Evolutionary conservation across 768 basidiomycete genomes (phyloP).

Genomic region (Pluteus cervinus): DNA sequence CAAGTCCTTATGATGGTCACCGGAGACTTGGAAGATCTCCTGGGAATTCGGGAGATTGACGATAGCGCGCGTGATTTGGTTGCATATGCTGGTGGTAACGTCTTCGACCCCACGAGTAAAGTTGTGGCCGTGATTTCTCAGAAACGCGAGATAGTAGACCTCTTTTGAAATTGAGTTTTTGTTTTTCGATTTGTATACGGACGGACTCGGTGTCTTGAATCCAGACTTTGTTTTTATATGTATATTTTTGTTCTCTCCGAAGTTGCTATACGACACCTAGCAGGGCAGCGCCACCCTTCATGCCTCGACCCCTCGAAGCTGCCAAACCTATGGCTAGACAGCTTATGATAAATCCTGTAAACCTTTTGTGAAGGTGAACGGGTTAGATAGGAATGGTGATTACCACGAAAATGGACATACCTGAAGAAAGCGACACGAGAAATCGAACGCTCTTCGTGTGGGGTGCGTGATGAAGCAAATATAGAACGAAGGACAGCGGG

Average conservation of each 20-base stretch:
- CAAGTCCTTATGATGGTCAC: conserved; percentile 40
- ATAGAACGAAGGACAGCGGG: conserved; percentile 78
- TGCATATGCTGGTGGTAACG: conserved; percentile 51
- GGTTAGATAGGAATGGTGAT: conserved; percentile 4
- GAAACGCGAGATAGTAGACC: conserved; percentile 42
- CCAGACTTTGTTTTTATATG: conserved; percentile 15
- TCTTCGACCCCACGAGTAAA: conserved; percentile 50
- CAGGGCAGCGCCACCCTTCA: conserved; percentile 59
- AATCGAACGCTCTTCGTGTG: conserved; percentile 76
- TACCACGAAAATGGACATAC: conserved; percentile 30
- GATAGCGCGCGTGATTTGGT: conserved; percentile 52
- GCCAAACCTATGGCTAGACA: conserved; percentile 74
- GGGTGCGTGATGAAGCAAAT: conserved; percentile 79
- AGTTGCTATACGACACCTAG: conserved; percentile 54
- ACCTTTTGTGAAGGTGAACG: conserved; percentile 39
- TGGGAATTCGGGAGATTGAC: conserved; percentile 32
- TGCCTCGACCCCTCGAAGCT: conserved; percentile 64
- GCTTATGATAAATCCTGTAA: conserved; percentile 77
- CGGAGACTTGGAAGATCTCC: conserved; percentile 34
- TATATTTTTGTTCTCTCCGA: conserved; percentile 2
- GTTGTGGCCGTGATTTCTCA: conserved; percentile 52
- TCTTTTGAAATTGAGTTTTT: conserved; percentile 26
- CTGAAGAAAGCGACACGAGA: conserved; percentile 86
- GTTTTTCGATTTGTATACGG: conserved; percentile 3
- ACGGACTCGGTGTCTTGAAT: background rate